phyloP scores from a whole-genome alignment of 2,329 filamentous ascomycete species.

The Colletotrichum sp. region DNA sequence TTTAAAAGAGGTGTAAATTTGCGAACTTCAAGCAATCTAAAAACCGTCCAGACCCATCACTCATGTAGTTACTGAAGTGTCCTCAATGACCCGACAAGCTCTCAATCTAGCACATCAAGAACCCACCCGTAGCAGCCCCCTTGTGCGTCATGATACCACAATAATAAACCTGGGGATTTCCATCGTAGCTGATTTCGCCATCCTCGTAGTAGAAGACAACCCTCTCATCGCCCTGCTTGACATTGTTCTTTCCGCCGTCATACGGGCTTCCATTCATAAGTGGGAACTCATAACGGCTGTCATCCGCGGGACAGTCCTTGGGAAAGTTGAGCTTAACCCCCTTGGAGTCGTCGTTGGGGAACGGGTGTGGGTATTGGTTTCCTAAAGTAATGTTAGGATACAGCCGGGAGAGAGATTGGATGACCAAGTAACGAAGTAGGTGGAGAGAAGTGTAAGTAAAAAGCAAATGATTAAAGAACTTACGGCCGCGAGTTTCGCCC shows the following conservation, averaged over 20 bases:
- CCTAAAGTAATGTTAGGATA: neutral
- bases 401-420: neutral
- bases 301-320: neutral
- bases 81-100: neutral
- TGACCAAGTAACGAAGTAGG: neutral
- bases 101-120: neutral
- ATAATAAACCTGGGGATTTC: neutral
- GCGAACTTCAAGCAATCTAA: neutral
- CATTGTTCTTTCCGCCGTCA: neutral
- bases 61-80: neutral
- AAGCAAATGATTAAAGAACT: neutral
- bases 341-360: neutral
- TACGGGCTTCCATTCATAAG: neutral
- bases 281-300: neutral
- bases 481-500: neutral
- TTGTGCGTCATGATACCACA: neutral
- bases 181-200: neutral
- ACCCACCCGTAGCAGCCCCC: neutral
- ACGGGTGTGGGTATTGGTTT: neutral
- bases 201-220: neutral
- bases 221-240: neutral
- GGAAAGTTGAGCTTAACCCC: neutral
- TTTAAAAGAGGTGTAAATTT: neutral
- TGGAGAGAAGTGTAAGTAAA: neutral
- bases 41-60: accelerated